These are phyloP conservation scores for Nasturtium officinale DNA, from an alignment of 345 rosid genomes.

Conservation along the genomic window DNA sequence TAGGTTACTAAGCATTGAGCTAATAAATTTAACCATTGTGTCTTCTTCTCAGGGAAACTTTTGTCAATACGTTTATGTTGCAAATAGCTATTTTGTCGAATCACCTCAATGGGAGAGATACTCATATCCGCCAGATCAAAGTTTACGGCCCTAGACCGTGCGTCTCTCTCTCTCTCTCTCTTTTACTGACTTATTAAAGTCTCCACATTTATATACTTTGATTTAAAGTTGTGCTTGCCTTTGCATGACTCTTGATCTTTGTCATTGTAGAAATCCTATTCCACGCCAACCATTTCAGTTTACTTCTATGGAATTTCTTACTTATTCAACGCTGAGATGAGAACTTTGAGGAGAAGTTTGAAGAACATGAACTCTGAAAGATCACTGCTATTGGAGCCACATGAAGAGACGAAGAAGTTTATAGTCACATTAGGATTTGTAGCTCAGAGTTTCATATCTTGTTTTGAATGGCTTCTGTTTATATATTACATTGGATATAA, in stretches of 20 bases:
- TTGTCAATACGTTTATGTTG: constrained; percentile 85
- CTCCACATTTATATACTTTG: not conserved
- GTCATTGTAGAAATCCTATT: constrained; percentile 67
- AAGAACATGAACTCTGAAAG: constrained; percentile 19
- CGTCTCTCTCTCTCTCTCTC: constrained; percentile 8
- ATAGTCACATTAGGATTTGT: constrained; percentile 3
- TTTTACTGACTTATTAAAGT: not conserved
- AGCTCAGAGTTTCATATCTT: constrained; percentile 13
- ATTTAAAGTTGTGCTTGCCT: not conserved
- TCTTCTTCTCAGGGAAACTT: constrained; percentile 68
- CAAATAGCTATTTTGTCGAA: constrained; percentile 84
- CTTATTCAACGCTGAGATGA: constrained; percentile 75
- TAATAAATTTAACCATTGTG: constrained; percentile 2
- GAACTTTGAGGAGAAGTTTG: constrained; percentile 16
- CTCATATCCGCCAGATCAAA: constrained; percentile 92
- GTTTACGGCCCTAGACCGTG: constrained; percentile 82
- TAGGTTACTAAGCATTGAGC: not conserved
- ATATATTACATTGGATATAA: constrained; percentile 28
- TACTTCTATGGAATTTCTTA: constrained; percentile 76
- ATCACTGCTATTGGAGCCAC: not conserved
- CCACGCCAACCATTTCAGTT: constrained; percentile 87
- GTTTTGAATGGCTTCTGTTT: constrained; percentile 26
- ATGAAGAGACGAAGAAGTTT: not conserved
- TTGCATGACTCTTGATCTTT: constrained; percentile 5
- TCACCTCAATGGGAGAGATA: constrained; percentile 87